A percentile compares a stretch with the other conserved stretches of the same genome.
These are phyloP conservation scores for Triangularia verruculosa DNA, from an alignment of 2,329 filamentous ascomycete genomes.

Conservation along the genomic window DNA sequence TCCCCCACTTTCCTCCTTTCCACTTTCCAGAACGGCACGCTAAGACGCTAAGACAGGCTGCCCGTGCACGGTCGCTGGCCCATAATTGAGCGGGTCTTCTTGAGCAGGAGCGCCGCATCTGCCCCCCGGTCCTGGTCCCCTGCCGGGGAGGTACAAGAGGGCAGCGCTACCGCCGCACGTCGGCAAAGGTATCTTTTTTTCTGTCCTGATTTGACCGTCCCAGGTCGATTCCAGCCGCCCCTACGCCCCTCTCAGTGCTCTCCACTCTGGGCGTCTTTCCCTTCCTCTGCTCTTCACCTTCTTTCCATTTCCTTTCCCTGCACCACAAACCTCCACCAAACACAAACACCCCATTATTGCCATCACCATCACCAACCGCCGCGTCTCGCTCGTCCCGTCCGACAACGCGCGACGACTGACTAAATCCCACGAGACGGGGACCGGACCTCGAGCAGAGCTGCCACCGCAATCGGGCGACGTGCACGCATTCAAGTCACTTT, in stretches of 20 bases:
- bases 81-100: not conserved
- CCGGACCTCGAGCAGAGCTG: not conserved
- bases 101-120: slow-evolving; percentile 12
- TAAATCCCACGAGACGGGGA: not conserved
- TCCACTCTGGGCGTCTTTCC: slow-evolving; percentile 15
- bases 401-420: not conserved
- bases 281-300: slow-evolving; percentile 14
- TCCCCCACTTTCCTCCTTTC: slow-evolving; percentile 14
- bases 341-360: not conserved
- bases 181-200: slow-evolving; percentile 23
- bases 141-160: not conserved
- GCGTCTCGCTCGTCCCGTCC: not conserved
- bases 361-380: slow-evolving; percentile 6
- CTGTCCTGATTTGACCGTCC: not conserved
- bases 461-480: slow-evolving; percentile 11
- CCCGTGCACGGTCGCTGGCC: slow-evolving; percentile 15
- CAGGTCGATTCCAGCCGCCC: not conserved
- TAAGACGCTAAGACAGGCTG: slow-evolving; percentile 19
- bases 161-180: slow-evolving; percentile 11
- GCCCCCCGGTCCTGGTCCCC: slow-evolving; percentile 15
- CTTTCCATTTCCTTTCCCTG: slow-evolving; percentile 13
- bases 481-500: slow-evolving; percentile 17
- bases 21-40: slow-evolving; percentile 23
- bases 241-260: slow-evolving; percentile 11
- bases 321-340: not conserved